phyloP scores from a whole-genome alignment of 768 basidiomycete genomes.

The Psilocybe sp. region DNA sequence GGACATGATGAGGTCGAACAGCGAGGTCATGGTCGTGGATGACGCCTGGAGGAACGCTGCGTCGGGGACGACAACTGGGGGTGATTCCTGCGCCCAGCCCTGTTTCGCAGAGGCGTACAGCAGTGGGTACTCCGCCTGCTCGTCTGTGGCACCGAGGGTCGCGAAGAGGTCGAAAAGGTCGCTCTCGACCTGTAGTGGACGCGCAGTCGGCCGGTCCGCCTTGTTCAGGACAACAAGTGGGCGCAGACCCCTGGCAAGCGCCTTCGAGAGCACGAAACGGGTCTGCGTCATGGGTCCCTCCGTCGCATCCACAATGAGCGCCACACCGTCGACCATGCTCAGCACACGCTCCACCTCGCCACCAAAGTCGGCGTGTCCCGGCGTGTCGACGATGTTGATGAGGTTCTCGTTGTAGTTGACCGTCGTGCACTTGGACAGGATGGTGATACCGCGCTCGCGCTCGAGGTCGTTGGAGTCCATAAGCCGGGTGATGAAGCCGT shows the following conservation, averaged over 20 bases:
- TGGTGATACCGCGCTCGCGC: constrained; percentile 59
- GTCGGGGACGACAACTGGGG: constrained; percentile 15
- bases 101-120: constrained; percentile 51
- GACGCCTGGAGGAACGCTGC: constrained; percentile 13
- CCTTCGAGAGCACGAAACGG: constrained; percentile 47
- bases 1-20: constrained; percentile 44
- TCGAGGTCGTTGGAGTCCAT: constrained; percentile 57
- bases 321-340: constrained; percentile 61
- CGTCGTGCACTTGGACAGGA: constrained; percentile 57
- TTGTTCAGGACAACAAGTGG: constrained; percentile 52
- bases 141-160: constrained; percentile 47
- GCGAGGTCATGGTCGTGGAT: constrained; percentile 35
- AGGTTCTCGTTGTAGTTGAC: constrained; percentile 45
- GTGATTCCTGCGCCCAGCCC: constrained; percentile 40
- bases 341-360: constrained; percentile 61
- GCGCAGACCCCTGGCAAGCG: constrained; percentile 40
- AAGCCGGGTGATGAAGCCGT: constrained; percentile 39
- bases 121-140: constrained; percentile 49
- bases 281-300: constrained; percentile 65
- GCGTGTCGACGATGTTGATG: constrained; percentile 61
- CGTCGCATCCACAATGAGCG: constrained; percentile 57
- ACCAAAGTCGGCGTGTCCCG: constrained; percentile 62
- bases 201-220: constrained; percentile 41
- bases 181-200: constrained; percentile 44
- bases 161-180: constrained; percentile 52